Conservation (phyloP, 176 grass and related monocot species). For the Cenchrus purpureus region DNA sequence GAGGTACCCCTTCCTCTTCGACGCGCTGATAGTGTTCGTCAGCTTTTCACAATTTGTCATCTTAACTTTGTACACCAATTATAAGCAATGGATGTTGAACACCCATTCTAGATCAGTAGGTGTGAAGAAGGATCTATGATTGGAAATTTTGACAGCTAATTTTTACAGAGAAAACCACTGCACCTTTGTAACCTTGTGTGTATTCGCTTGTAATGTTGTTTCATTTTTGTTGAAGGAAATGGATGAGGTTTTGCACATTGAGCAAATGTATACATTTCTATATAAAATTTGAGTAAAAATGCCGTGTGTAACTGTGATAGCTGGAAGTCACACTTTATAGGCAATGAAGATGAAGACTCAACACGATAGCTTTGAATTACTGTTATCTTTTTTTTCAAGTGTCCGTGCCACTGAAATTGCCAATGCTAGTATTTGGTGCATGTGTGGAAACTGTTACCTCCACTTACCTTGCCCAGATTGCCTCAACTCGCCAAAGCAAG, state of each 20-base stretch:
- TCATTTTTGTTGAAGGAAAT: constrained; percentile 42
- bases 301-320: neutral
- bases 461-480: neutral
- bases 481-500: neutral
- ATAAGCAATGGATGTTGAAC: constrained; percentile 80
- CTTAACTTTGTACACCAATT: constrained; percentile 72
- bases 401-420: neutral
- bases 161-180: constrained; percentile 5
- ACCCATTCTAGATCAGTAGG: constrained; percentile 51
- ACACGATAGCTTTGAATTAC: too few relatives aligned
- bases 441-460: neutral
- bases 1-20: constrained; percentile 86
- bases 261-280: constrained; percentile 1
- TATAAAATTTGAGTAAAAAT: constrained; percentile 24
- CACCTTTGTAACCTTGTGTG: constrained; percentile 46
- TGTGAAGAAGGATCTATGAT: constrained; percentile 76
- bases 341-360: too few relatives aligned
- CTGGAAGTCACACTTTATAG: constrained; percentile 19
- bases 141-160: constrained; percentile 40
- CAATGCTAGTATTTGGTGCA: neutral
- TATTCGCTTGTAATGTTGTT: constrained; percentile 32
- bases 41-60: constrained; percentile 89
- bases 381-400: neutral
- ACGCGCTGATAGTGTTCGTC: constrained; percentile 83
- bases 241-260: constrained; percentile 28